Conservation (phyloP, 2,329 filamentous ascomycete species). For the Trichothecium roseum region DNA sequence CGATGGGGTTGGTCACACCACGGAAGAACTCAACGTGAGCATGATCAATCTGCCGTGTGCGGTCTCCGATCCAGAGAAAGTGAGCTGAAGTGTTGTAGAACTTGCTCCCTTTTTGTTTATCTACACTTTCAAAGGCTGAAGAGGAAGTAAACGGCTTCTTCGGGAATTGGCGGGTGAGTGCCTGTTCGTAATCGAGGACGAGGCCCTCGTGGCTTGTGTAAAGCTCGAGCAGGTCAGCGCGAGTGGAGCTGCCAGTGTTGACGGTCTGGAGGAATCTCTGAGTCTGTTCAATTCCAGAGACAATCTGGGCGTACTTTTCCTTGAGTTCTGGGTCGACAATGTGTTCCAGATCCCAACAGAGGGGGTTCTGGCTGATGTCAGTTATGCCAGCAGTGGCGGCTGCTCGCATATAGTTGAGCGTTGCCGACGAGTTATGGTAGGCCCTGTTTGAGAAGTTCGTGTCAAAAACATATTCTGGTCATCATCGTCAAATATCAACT, state of each 20-base stretch:
- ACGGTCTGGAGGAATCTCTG: conserved; percentile 91
- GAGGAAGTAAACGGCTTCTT: no score
- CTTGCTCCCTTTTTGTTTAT: conserved; percentile 17
- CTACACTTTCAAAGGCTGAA: no score
- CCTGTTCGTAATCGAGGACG: conserved; percentile 87
- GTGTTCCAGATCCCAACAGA: conserved; percentile 92
- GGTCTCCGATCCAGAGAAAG: conserved; percentile 97
- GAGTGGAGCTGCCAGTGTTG: conserved; percentile 71
- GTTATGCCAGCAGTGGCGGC: conserved; percentile 81
- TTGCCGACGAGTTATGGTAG: conserved; percentile 92
- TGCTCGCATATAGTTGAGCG: conserved; percentile 83
- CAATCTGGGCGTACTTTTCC: conserved; percentile 75
- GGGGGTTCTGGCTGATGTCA: conserved; percentile 83
- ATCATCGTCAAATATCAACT: conserved; percentile 9
- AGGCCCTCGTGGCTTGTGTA: conserved; percentile 95
- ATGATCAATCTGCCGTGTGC: conserved; percentile 84
- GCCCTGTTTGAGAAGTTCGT: no score
- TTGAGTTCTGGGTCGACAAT: conserved; percentile 77
- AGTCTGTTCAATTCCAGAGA: conserved; percentile 78
- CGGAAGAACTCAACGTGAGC: conserved; percentile 97
- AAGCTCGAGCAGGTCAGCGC: conserved; percentile 77
- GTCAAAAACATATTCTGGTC: no score
- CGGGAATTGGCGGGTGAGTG: conserved; percentile 66
- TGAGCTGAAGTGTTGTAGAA: conserved; percentile 94
- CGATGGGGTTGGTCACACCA: conserved; percentile 89